Evolutionary conservation across 2,329 filamentous ascomycete species (phyloP), one percentile per base, ranked within the genome.

Genomic region (Fusarium virguliforme): DNA sequence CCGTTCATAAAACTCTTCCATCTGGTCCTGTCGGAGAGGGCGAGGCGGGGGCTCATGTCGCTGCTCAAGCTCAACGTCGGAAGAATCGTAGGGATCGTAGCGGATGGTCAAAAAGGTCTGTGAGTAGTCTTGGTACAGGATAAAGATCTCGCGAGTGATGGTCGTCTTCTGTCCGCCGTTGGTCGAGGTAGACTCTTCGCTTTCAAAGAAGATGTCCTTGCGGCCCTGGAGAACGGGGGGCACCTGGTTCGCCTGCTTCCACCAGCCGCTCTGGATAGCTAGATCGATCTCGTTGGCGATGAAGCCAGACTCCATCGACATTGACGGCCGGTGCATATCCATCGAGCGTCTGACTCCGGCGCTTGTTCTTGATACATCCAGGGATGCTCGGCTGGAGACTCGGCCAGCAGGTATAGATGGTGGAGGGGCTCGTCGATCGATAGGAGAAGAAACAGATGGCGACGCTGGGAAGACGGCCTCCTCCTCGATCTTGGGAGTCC

Each of bases 111-210:
- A 88, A 70, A 97, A 87, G 0, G 95, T 98, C 79, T 98, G 96
- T 18, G 95, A 98, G 81, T 99, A 99, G 82, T 99, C 96, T 76
- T 94, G 91, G 83, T 94, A 99, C 8, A 99, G 83, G n/a, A 98
- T 85, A 74, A 92, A 96, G 43, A 98, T 87, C 65, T 95, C 90
- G 72, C 95, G 95, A 7, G 91, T 93, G 22, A 97, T 84, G 1
- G 87, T 87, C 1, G 90, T 90, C 78, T 91, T 91, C 28, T 92
- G 90, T 30, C 91, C 91, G 13, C 91, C 88, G 70, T 91, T 90
- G 10, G 88, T 87, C 13, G 91, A 88, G 7, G 87, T 90, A 1
- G 91, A 90, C 78, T 98, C 94, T 71, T 97, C 93, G 24, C 91
- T 87, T 80, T 98, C 94, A 57, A 90, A 92, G 59, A 94, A 88